Base-by-base conservation (phyloP, 495 filamentous ascomycete species). In the Penicillium canescens region DNA sequence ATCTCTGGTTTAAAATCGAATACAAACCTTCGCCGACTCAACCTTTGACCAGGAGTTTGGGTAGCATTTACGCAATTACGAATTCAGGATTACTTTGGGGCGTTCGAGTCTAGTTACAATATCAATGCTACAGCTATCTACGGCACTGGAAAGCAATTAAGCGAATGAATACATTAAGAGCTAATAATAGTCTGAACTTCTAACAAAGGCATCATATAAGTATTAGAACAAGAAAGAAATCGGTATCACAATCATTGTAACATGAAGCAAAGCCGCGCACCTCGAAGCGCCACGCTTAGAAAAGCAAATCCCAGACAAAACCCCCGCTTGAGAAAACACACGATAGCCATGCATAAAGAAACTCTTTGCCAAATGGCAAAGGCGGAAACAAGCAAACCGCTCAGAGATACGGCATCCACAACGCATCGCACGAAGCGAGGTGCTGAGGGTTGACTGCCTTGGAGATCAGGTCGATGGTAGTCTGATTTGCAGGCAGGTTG, bases 341-440 rank as follows among this genome's bases (percentile, higher is more conserved):
- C 14, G 35, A 62, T 37, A 60, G 52, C 59, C 46, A 60, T 33
- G 50, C 46, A 43, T 28, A 42, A 60, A 40, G 56, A 56, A 35
- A 48, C 48, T 56, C 50, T 46, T 39, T 43, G 20, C 48, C 36
- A 57, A 46, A 39, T n/a, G 41, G 41, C 26, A 42, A 48, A 59
- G 60, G 52, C 44, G 60, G 37, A 51, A 57, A 52, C 46, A 56
- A 39, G 46, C 18, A 47, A 46, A 38, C 21, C 51, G 9, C 35
- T 71, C 81, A 98, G 54, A 98, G 72, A 76, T 96, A 99, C 11
- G 88, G 87, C 95, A 98, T 98, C 91, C 94, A 99, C 59, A 98
- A 79, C 57, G 92, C 84, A 78, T 99, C 95, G 52, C 86, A 88
- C 62, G 85, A 78, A 20, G 87, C 84, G 68, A 99, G 68, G 67